A percentile compares a stretch with the other conserved stretches of the same genome.
These are phyloP conservation scores for Backusella westeae DNA, from an alignment of 192 early-diverging fungal species.

Conservation along the genomic window DNA sequence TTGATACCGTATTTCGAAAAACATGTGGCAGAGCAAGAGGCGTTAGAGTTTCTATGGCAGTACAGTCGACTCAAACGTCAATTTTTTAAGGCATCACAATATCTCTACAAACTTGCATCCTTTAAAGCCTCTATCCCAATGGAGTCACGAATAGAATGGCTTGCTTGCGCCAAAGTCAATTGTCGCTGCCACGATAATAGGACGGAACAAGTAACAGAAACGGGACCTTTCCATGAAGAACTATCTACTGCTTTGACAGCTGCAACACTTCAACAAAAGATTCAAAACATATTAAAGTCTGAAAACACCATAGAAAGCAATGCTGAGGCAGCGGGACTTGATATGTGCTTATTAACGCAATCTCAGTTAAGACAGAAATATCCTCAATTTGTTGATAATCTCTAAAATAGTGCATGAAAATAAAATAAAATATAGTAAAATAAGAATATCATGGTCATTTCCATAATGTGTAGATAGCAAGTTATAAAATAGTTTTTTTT, in stretches of 20 bases:
- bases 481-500: no score
- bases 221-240: neutral
- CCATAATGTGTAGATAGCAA: neutral
- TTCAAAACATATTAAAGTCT: slow-evolving; percentile 7
- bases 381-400: neutral
- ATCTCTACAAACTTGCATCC: slow-evolving; percentile 15
- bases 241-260: slow-evolving; percentile 10
- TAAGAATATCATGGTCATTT: neutral
- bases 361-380: neutral
- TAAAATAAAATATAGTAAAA: neutral
- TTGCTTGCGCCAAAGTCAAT: slow-evolving; percentile 23
- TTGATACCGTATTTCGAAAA: slow-evolving; percentile 25
- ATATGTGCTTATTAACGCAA: neutral
- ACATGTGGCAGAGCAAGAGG: slow-evolving; percentile 5
- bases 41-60: slow-evolving; percentile 19
- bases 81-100: slow-evolving; percentile 23
- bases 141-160: slow-evolving; percentile 16
- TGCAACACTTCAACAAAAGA: slow-evolving; percentile 9
- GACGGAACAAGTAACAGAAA: neutral
- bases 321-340: neutral
- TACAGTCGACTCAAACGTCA: slow-evolving; percentile 20
- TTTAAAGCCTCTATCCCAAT: neutral
- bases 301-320: slow-evolving; percentile 1
- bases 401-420: neutral
- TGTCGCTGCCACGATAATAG: neutral